Evolutionary conservation across 1,139 yeast genomes (phyloP).

Genomic region (Blastobotrys persicus): DNA sequence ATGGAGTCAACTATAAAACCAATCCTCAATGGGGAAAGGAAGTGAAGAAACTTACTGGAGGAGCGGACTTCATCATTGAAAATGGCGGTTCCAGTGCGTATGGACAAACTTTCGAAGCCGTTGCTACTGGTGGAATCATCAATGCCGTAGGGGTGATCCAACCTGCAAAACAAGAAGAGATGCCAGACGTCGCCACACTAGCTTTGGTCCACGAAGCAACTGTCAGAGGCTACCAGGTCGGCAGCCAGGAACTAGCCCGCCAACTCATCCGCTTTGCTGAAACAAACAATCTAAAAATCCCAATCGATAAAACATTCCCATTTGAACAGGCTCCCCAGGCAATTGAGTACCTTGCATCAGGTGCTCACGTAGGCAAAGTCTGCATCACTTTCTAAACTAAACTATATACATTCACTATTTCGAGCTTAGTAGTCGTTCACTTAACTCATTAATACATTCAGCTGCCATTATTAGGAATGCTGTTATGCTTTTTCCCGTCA

Average conservation of each 20-base stretch:
- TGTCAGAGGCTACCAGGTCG: conserved; percentile 22
- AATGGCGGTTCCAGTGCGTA: conserved; percentile 21
- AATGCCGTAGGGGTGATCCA: conserved; percentile 20
- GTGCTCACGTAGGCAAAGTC: conserved; percentile 22
- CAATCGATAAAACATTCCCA: conserved; percentile 18
- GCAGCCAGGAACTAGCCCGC: conserved; percentile 16
- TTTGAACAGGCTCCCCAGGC: conserved; percentile 21
- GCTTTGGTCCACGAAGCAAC: conserved; percentile 15
- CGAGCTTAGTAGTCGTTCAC: too few species aligned
- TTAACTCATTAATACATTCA: too few species aligned
- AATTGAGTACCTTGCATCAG: conserved; percentile 16
- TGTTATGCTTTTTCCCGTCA: too few species aligned
- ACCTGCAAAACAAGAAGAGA: conserved; percentile 14
- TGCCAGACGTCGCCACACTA: conserved; percentile 16
- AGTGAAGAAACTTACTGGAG: conserved; percentile 18
- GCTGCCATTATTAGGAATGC: too few species aligned
- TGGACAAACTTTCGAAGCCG: conserved; percentile 16
- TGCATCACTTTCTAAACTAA: conserved; percentile 10
- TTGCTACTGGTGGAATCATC: conserved; percentile 19
- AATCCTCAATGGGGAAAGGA: conserved; percentile 19
- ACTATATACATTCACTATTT: too few species aligned
- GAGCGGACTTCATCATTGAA: conserved; percentile 21
- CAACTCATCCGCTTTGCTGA: conserved; percentile 20
- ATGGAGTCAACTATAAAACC: conserved; percentile 19
- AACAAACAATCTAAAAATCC: conserved; percentile 16